Evolutionary conservation across 257 asterid species (phyloP), one percentile per base, ranked within the genome.

Genomic region (Solanum medicagineum): DNA sequence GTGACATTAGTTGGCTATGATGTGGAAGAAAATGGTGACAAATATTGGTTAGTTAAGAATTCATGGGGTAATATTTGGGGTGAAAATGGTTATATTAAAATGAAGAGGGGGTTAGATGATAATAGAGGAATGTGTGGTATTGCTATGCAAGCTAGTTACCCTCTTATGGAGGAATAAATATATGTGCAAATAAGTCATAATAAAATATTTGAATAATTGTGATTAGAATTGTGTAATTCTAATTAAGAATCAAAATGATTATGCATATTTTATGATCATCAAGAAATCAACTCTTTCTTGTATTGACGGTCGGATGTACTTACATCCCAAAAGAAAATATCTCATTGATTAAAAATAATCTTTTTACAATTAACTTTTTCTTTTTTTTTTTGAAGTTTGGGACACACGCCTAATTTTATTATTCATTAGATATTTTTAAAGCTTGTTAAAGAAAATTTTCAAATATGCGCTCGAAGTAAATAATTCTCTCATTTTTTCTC

Each of bases 11-110:
- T 93, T 66, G 96, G 94, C 55, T 94, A 92, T 62, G 96, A 92
- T 24, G 81, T 22, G 53, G 79, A 69, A 80, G 91, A 89, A 32
- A 26, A 82, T 40, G 91, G 88, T 73, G 63, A 74, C 19, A 86
- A 90, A 71, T 93, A 92, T 66, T 93, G 97, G 98, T 77, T 92
- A 2, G 94, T 92, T 83, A 93, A 92, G 90, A 94, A 92, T 86
- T 94, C 97, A 29, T 94, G 96, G 96, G 96, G 96, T 51, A 14
- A 70, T 40, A 14, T 4, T 3, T 93, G 97, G 97, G 96, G 98
- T 47, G 92, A 92, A 62, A 73, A 20, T 5, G 97, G 96, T 16
- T 94, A 92, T 51, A 84, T 93, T 80, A 94, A 86, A 89, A 65
- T 91, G 81, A 74, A 68, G 81, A 90, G 94, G 14, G 90, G 85